These are phyloP conservation scores for Debaryomyces castellii DNA, from an alignment of 805 yeast species.

Conservation along the genomic window DNA sequence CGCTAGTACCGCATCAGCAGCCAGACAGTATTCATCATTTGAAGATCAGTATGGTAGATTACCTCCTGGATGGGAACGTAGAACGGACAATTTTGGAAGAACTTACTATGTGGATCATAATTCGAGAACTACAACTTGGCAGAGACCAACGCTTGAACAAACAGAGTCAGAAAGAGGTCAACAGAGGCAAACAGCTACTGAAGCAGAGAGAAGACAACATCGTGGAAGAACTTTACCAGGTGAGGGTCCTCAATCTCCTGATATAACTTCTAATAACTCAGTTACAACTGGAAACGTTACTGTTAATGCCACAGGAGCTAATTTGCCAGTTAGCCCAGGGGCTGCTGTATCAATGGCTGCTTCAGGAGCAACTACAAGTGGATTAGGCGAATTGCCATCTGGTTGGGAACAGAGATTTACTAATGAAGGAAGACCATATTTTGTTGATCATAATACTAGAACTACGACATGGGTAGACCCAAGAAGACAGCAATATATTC, in stretches of 20 bases:
- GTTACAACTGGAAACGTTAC: conserved; percentile 46
- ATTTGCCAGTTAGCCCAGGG: conserved; percentile 59
- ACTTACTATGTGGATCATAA: conserved; percentile 98
- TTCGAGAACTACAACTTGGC: conserved; percentile 98
- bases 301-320: conserved; percentile 42
- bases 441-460: conserved; percentile 98
- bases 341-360: conserved; percentile 70
- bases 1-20: conserved; percentile 11
- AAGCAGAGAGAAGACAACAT: conserved; percentile 87
- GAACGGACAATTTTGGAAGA: conserved; percentile 96
- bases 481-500: conserved; percentile 95
- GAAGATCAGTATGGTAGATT: conserved; percentile 96
- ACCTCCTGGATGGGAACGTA: conserved; percentile 99
- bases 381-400: conserved; percentile 93
- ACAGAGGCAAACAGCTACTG: conserved; percentile 68
- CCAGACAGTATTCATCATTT: conserved; percentile 82
- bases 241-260: conserved; percentile 36
- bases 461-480: conserved; percentile 99
- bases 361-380: conserved; percentile 88
- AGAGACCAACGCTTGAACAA: conserved; percentile 84
- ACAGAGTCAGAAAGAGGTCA: conserved; percentile 68
- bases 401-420: conserved; percentile 99
- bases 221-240: conserved; percentile 89
- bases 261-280: conserved; percentile 21
- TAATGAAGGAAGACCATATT: conserved; percentile 97